These are phyloP conservation scores for Hyphodiscus hymeniophilus DNA, from an alignment of 495 filamentous ascomycete genomes.

Conservation along the genomic window DNA sequence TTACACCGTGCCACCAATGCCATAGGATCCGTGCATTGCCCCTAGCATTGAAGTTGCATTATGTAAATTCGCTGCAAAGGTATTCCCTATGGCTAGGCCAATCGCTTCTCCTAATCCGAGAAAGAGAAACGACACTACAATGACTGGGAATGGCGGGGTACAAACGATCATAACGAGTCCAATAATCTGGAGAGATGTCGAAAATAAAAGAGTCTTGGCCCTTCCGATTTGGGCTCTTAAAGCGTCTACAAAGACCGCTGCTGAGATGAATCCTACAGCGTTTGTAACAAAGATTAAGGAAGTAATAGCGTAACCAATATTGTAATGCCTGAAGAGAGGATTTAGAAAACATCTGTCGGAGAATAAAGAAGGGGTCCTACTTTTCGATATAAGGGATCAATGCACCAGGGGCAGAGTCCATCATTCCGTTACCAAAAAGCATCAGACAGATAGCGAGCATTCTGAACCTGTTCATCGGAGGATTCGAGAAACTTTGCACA, in stretches of 20 bases:
- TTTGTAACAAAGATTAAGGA: slow-evolving; percentile 75
- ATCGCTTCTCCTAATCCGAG: slow-evolving; percentile 59
- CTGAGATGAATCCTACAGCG: slow-evolving; percentile 66
- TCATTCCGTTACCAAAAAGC: slow-evolving; percentile 49
- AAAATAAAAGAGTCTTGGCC: slow-evolving; percentile 49
- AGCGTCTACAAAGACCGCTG: slow-evolving; percentile 55
- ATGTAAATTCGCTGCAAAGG: slow-evolving; percentile 62
- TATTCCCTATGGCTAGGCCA: slow-evolving; percentile 63
- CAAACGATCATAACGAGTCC: slow-evolving; percentile 57
- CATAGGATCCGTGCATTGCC: slow-evolving; percentile 60
- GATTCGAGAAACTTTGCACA: slow-evolving; percentile 42
- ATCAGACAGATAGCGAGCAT: slow-evolving; percentile 39
- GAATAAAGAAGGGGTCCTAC: slow-evolving; percentile 18
- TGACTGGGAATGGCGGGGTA: slow-evolving; percentile 58
- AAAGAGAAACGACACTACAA: slow-evolving; percentile 58
- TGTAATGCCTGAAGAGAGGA: slow-evolving; percentile 44
- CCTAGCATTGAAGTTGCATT: slow-evolving; percentile 56
- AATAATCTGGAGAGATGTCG: slow-evolving; percentile 37
- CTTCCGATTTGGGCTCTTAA: slow-evolving; percentile 54
- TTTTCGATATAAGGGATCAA: slow-evolving; percentile 63
- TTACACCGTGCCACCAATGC: slow-evolving; percentile 24
- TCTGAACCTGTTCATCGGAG: slow-evolving; percentile 45
- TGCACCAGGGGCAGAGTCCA: slow-evolving; percentile 60
- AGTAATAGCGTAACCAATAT: slow-evolving; percentile 64
- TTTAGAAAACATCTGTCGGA: neutral